Evolutionary conservation across 345 rosid genomes (phyloP), one percentile per base, ranked within the genome.

Genomic region (Eutrema yunnanense): DNA sequence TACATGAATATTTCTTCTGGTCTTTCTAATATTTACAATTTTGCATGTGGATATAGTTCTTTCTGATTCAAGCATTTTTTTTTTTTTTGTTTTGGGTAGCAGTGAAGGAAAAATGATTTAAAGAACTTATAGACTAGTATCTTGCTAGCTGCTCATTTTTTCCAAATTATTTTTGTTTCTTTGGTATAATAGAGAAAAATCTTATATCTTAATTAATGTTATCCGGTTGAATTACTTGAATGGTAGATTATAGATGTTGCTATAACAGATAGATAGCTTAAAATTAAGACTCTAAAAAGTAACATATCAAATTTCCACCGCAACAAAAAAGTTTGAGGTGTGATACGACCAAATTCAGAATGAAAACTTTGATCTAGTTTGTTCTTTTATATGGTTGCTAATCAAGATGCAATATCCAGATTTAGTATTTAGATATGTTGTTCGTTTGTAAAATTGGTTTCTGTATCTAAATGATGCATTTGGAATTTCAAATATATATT

Each of bases 91-190:
- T 2, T 10, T 54, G 11, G 49, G 26, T 36, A 13, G 33, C 30
- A 22, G n/a, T 29, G 37, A 27, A 38, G 11, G 26, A 29, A 34
- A 69, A 29, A 4, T 32, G 51, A 67, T 52, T 41, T 33, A 66
- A 66, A 66, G 19, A 26, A 30, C 4, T 62, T 52, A 7, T 62
- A 55, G 12, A 58, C 65, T 65, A 73, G 65, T 56, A 65, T 65
- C 32, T 65, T 27, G 51, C 77, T 73, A 65, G 65, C 51, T 65
- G 3, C 12, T 22, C 2, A 30, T 9, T 11, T 63, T 63, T 8
- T 43, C 12, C 59, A 38, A 8, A 72, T 19, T 62, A 27, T 9
- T 62, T 30, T 42, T 43, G 7, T 72, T 46, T 10, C 29, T 54
- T 52, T 62, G 29, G 16, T 12, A 53, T 2, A 38, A 53, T 43